Percentiles rank a stretch among this genome's conserved stretches.
Conservation (phyloP, 2,329 filamentous ascomycete species). For the Gnomoniopsis smithogilvyi region DNA sequence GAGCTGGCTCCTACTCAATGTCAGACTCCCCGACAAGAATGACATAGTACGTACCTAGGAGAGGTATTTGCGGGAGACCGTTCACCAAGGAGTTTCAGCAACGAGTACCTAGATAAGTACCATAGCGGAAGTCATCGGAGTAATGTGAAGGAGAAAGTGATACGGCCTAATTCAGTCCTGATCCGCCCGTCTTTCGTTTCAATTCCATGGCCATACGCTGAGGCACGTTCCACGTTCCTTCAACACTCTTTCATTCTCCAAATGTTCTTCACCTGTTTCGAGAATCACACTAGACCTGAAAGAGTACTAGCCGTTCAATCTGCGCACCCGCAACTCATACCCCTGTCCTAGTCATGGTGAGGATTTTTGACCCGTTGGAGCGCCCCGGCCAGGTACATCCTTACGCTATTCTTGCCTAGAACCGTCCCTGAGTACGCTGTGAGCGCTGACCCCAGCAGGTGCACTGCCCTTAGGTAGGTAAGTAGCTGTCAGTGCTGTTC, state of each 20-base stretch:
- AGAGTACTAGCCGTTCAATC: not conserved
- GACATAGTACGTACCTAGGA: not conserved
- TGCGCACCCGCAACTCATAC: not conserved
- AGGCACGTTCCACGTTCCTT: not conserved
- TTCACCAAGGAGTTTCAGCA: not conserved
- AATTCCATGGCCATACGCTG: not conserved
- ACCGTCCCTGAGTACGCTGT: too few species aligned
- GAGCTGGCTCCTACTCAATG: not conserved
- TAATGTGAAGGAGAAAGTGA: not conserved
- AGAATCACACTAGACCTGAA: not conserved
- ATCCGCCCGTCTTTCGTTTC: not conserved
- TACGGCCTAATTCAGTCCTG: not conserved
- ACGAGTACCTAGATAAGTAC: not conserved
- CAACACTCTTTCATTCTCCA: not conserved
- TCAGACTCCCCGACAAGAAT: not conserved
- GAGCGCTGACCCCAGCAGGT: not conserved
- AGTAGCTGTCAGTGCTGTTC: not conserved
- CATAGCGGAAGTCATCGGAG: not conserved
- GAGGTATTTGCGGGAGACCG: not conserved
- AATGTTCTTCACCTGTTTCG: not conserved
- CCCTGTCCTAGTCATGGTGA: not conserved
- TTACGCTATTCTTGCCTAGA: not conserved
- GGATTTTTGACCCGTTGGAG: not conserved
- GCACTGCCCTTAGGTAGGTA: not conserved
- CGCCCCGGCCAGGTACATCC: not conserved